These are phyloP conservation scores for Dothideomycetidae sp. DNA, from an alignment of 2,329 filamentous ascomycete species.

Conservation along the genomic window DNA sequence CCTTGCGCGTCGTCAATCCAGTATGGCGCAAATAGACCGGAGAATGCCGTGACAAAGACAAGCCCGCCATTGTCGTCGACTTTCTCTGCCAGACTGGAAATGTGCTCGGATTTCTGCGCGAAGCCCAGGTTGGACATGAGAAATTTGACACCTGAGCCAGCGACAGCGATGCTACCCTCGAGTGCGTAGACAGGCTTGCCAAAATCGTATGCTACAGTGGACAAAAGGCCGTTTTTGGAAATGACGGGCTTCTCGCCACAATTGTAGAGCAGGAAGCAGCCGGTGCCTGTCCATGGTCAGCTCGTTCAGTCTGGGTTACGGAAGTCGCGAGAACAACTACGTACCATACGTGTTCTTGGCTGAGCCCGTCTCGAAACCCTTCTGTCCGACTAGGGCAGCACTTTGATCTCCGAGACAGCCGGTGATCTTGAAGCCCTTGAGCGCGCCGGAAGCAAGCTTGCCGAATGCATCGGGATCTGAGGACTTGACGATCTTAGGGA, in stretches of 20 bases:
- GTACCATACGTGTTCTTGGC: constrained; percentile 75
- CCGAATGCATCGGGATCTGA: constrained; percentile 64
- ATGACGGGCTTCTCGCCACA: constrained; percentile 75
- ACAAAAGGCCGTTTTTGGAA: constrained; percentile 66
- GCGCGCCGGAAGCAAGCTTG: constrained; percentile 45
- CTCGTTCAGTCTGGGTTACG: background rate
- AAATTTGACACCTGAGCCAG: constrained; percentile 54
- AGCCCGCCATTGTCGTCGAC: constrained; percentile 69
- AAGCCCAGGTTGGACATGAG: constrained; percentile 46
- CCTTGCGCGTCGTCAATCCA: constrained; percentile 91
- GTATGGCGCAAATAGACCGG: constrained; percentile 80
- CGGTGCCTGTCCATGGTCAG: constrained; percentile 35
- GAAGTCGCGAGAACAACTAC: background rate
- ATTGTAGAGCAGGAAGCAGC: constrained; percentile 81
- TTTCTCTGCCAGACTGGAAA: constrained; percentile 48
- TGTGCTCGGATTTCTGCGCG: constrained; percentile 47
- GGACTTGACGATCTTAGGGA: constrained; percentile 75
- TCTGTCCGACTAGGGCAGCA: constrained; percentile 58
- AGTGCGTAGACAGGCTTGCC: constrained; percentile 60
- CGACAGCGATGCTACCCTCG: constrained; percentile 68
- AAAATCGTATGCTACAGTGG: constrained; percentile 81
- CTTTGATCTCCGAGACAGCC: constrained; percentile 81
- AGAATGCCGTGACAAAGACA: constrained; percentile 78
- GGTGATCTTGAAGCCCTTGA: constrained; percentile 60
- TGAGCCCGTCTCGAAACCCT: constrained; percentile 61